Base-by-base conservation (phyloP, 1,284 basidiomycete genomes). In the Cystobasidium slooffiae region DNA sequence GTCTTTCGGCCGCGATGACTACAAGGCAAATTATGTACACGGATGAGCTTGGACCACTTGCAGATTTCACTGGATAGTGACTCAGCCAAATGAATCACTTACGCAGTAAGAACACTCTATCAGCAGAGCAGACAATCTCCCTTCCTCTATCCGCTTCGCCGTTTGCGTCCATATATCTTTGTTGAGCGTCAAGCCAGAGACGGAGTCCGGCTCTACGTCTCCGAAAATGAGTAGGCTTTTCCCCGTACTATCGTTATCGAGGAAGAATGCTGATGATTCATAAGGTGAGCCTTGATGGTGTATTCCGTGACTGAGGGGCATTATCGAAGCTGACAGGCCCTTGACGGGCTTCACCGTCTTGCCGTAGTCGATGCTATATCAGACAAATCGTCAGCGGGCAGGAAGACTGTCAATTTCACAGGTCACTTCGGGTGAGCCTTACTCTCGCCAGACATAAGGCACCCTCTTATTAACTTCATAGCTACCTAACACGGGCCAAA, bases 141-240 rank as follows among this genome's bases (percentile, higher is more conserved):
- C 56, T 16, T 41, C 68, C 3, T 65, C 75, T 37, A 80, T 78
- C 44, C 77, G 76, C 16, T 59, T 39, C 4, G 91, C 91, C 0
- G 90, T 90, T 20, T 83, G 85, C 41, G 86, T 86, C 91, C 91
- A 93, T 62, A 93, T 87, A 55, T 85, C 82, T 44, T 84, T 84
- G 37, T 87, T 92, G 51, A 82, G 85, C 1, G 89, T 88, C 6
- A 83, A 81, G 14, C 82, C 66, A 8, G 90, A 85, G 47, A 92
- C 78, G 61, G 86, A 86, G 82, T 94, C 92, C 5, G 91, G 88
- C 78, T 91, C 90, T 67, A 91, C 89, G 39, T 80, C 79, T 4
- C 92, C 92, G 77, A 93, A 92, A 82, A 94, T 93, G 53, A 93
- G 84, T 76, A 92, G 88, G 79, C 92, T 89, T 62, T 84, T 85